Evolutionary conservation across 257 asterid species (phyloP).

Genomic region (Solanum ahanhuiri): DNA sequence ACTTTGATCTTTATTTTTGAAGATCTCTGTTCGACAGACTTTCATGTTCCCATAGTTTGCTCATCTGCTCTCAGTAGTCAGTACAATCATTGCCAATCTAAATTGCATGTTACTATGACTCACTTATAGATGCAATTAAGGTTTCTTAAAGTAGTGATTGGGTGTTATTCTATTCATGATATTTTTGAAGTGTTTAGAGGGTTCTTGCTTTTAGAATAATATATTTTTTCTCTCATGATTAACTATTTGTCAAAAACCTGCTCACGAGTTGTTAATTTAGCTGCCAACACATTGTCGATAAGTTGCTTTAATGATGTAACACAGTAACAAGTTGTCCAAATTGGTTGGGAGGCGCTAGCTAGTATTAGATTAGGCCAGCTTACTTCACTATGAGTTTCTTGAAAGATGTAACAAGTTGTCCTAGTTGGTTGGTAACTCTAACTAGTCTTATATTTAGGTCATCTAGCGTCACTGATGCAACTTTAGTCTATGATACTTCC

Average conservation of each 20-base stretch:
- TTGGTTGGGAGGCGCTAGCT: neutral
- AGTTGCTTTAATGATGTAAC: neutral
- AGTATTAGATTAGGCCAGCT: neutral
- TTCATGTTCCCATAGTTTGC: neutral
- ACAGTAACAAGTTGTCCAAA: neutral
- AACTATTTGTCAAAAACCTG: neutral
- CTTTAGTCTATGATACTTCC: neutral
- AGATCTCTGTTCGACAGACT: neutral
- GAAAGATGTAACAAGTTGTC: neutral
- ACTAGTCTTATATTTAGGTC: neutral
- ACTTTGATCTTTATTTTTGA: neutral
- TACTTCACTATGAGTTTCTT: neutral
- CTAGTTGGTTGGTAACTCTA: neutral
- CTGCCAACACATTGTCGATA: neutral
- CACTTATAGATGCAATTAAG: neutral
- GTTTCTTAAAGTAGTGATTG: neutral
- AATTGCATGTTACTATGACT: neutral
- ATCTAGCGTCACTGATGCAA: neutral
- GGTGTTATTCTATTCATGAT: neutral
- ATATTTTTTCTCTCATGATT: neutral
- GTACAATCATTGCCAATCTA: neutral
- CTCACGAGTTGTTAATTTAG: neutral
- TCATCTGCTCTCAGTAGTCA: neutral
- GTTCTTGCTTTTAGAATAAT: neutral
- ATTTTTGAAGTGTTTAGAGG: neutral